These are phyloP conservation scores for Inga laurina DNA, from an alignment of 306 rosid species.

Conservation along the genomic window DNA sequence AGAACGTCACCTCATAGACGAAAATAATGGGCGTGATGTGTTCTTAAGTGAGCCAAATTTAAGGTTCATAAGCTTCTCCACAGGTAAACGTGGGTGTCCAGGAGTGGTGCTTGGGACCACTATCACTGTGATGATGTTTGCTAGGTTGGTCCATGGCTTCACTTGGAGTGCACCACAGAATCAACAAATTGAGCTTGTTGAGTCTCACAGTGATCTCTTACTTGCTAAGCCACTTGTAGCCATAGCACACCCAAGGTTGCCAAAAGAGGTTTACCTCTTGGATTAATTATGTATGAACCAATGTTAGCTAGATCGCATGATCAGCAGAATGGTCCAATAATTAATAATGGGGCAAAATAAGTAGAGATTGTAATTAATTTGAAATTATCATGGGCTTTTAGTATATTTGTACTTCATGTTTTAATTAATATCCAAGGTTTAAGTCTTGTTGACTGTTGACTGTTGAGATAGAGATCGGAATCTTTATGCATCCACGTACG, in stretches of 20 bases:
- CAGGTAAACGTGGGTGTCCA: not conserved
- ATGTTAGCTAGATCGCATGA: no score
- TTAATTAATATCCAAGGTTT: not conserved
- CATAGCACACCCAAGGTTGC: not conserved
- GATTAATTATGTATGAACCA: not conserved
- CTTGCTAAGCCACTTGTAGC: constrained; percentile 1
- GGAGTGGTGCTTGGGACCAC: not conserved
- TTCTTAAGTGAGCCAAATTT: not conserved
- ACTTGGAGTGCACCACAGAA: not conserved
- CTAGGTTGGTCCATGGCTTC: constrained; percentile 3
- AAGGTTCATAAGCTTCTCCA: not conserved
- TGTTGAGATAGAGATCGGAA: no score
- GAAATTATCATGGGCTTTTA: not conserved
- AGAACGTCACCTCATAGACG: not conserved
- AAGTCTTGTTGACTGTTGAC: no score
- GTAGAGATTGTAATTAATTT: not conserved
- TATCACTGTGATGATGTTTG: not conserved
- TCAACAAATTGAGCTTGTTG: not conserved
- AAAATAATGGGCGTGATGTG: not conserved
- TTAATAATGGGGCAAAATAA: not conserved
- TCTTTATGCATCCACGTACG: not conserved
- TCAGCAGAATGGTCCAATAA: not conserved
- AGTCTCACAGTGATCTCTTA: not conserved
- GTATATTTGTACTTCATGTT: not conserved
- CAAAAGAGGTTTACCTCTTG: not conserved